These are phyloP conservation scores for Diaporthe vexans DNA, from an alignment of 2,329 filamentous ascomycete genomes.

Conservation along the genomic window DNA sequence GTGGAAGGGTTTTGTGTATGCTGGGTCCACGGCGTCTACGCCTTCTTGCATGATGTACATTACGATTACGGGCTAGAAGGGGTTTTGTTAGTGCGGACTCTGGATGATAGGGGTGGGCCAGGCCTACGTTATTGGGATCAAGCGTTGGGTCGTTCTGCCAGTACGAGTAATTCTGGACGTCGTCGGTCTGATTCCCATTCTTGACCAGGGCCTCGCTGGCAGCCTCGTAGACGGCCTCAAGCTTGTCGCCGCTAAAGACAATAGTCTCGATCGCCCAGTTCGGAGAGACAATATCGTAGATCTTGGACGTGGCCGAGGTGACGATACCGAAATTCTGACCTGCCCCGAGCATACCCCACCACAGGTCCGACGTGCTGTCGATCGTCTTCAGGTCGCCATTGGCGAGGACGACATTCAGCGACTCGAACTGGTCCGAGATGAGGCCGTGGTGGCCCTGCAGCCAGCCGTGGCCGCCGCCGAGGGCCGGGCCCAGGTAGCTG, in stretches of 20 bases:
- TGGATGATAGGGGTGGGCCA: background rate
- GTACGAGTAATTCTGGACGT: constrained; percentile 65
- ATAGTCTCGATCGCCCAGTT: constrained; percentile 57
- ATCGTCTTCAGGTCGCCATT: constrained; percentile 59
- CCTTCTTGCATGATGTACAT: constrained; percentile 60
- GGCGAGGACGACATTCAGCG: constrained; percentile 66
- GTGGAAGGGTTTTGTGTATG: constrained; percentile 59
- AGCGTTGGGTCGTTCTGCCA: constrained; percentile 57
- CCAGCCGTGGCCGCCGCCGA: constrained; percentile 71
- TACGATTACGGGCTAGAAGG: constrained; percentile 54
- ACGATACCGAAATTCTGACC: constrained; percentile 73
- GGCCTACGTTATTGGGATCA: constrained; percentile 57
- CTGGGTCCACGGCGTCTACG: constrained; percentile 55
- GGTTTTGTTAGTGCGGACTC: background rate
- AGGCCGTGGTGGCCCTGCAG: constrained; percentile 68
- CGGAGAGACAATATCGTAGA: constrained; percentile 57
- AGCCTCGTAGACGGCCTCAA: constrained; percentile 57
- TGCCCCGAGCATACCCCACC: constrained; percentile 69
- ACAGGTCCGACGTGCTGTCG: constrained; percentile 61
- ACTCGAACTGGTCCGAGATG: constrained; percentile 66
- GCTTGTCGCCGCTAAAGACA: constrained; percentile 58
- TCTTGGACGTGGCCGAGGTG: constrained; percentile 60
- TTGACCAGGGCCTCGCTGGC: constrained; percentile 57
- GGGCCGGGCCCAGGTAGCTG: constrained; percentile 57
- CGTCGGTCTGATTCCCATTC: constrained; percentile 56